Evolutionary conservation across 768 basidiomycete genomes (phyloP), one percentile per base, ranked within the genome.

Genomic region (Phanerochaete carnosa): DNA sequence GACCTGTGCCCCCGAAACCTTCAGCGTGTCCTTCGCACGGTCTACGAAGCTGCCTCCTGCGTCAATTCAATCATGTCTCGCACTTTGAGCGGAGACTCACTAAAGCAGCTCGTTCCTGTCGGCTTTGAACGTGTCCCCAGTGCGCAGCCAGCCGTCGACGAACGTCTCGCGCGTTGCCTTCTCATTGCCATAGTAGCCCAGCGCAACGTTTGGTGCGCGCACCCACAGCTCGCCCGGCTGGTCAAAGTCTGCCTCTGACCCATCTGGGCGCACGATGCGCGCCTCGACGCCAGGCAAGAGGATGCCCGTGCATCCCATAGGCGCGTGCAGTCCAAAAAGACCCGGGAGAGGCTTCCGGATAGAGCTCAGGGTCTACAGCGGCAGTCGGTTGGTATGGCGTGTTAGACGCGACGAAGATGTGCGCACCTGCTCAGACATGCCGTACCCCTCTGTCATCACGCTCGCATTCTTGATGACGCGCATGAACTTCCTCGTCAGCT

Each of bases 21-120:
- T 94, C 23, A 94, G 77, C 0, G 85, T 91, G 67, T 93, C 92
- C 86, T 93, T 92, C n/a, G 80, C 78, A 55, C 92, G 80, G 70
- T 93, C 91, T 13, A 85, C 85, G 65, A 85, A 92, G 71, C 88
- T 90, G 58, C 19, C 2, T 23, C 39, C 13, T 29, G 35, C 53
- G 39, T 51, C 53, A 51, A 25, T 15, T 16, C 46, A 2, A 4
- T 8, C 39, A 19, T 19, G 39, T 8, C 39, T 4, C 3, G 45
- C 25, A 23, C 45, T 51, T 37, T 33, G 45, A n/a, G 29, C 28
- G 61, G 51, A 25, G 52, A 75, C 84, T 45, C 61, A 90, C 89
- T 81, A 92, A 67, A 91, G 84, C 59, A 83, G 79, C 0, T 84
- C 85, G 4, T 85, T 75, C 62, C 77, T 76, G 62, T 89, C 82